Evolutionary conservation across 1,284 basidiomycete species (phyloP).

Genomic region (Leccinum subspadiceum): DNA sequence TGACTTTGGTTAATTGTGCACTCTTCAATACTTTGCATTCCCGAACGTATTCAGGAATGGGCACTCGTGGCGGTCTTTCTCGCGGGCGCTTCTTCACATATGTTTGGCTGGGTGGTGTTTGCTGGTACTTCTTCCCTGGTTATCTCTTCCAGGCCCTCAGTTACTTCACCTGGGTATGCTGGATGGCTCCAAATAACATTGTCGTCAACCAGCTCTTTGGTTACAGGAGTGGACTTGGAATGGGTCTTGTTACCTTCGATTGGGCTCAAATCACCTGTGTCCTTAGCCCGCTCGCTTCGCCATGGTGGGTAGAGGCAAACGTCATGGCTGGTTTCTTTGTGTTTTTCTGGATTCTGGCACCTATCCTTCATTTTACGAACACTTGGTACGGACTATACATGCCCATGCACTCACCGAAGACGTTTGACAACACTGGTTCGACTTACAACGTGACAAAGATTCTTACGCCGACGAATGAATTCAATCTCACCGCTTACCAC

Average conservation of each 20-base stretch:
- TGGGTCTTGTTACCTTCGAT: slow-evolving; percentile 68
- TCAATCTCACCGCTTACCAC: slow-evolving; percentile 68
- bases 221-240: slow-evolving; percentile 71
- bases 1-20: slow-evolving; percentile 79
- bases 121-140: slow-evolving; percentile 73
- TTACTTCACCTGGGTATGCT: slow-evolving; percentile 71
- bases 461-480: slow-evolving; percentile 50
- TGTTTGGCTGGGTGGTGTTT: slow-evolving; percentile 52
- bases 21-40: slow-evolving; percentile 78
- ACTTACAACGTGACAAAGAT: slow-evolving; percentile 71
- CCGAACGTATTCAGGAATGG: slow-evolving; percentile 60
- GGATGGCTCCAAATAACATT: slow-evolving; percentile 74
- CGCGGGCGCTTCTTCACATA: slow-evolving; percentile 78
- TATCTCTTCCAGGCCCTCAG: slow-evolving; percentile 71
- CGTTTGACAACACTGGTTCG: slow-evolving; percentile 63
- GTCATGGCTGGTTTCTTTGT: slow-evolving; percentile 78
- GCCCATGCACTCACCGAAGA: slow-evolving; percentile 54
- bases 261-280: slow-evolving; percentile 61
- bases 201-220: slow-evolving; percentile 80
- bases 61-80: slow-evolving; percentile 63
- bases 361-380: slow-evolving; percentile 65
- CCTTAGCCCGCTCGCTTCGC: slow-evolving; percentile 59
- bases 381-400: slow-evolving; percentile 61
- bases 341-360: slow-evolving; percentile 76
- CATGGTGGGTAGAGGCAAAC: slow-evolving; percentile 82